Evolutionary conservation across 345 rosid species (phyloP), one percentile per base, ranked within the genome.

Genomic region (Hevea brasiliensis): DNA sequence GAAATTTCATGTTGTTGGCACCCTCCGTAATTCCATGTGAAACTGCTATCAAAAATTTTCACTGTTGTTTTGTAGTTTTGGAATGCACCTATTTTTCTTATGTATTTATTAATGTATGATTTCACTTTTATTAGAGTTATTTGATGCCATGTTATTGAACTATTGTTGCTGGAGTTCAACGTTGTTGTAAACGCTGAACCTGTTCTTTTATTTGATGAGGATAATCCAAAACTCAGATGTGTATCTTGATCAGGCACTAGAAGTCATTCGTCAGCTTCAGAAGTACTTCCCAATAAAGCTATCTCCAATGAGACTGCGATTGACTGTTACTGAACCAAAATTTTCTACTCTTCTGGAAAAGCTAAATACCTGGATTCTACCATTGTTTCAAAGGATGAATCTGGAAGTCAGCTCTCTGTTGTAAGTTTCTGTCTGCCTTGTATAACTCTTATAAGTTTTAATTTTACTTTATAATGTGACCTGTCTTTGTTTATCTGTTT

Each of bases 231-330:
- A 57, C 29, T 10, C 51, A 6, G 37, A 53, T 67, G 17, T 72
- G 57, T 73, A 6, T 65, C 42, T 71, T 72, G 7, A 81, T 71
- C 76, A 92, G 97, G 97, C 99, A 2, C 84, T 95, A 51, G 99
- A 92, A 70, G 91, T 95, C 61, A 95, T 95, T 60, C 92, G 93
- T 53, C 92, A 95, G 86, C 91, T 95, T 76, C 93, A 95, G 77
- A 91, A 92, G 82, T 92, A 91, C n/a, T 95, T 84, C 75, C 99
- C 99, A 2, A 84, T 95, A 59, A 91, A 88, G 78, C 82, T 98
- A 51, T 88, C 99, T 71, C 98, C 99, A 2, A 92, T 95, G 98
- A 86, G 94, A 74, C 77, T 92, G 32, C 86, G 89, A 55, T 87
- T 95, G 73, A 81, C 83, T 42, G 77, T 89, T 57, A 79, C 91